Conservation (phyloP, 225 moss, liverwort and hornwort genomes). For the Bryum argenteum region DNA sequence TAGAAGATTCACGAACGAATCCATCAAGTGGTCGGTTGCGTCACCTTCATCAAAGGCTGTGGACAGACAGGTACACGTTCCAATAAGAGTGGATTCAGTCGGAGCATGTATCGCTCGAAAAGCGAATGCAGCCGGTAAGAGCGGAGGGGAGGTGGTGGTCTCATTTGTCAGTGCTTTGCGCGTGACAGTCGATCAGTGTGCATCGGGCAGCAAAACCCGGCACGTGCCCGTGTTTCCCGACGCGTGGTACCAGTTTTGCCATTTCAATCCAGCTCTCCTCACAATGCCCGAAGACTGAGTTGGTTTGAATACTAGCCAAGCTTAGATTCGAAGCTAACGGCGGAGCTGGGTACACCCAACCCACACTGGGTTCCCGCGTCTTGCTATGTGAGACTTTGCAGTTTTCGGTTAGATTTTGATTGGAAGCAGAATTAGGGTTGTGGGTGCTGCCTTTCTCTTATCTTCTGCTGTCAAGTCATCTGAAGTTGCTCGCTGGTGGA, state of each 20-base stretch:
- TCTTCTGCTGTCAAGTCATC: not conserved
- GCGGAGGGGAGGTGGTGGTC: not conserved
- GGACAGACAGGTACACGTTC: no score
- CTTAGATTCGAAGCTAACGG: no score
- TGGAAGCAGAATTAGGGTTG: constrained; percentile 14
- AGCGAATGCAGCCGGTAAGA: not conserved
- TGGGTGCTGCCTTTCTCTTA: not conserved
- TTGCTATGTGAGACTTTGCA: not conserved
- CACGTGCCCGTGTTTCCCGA: not conserved
- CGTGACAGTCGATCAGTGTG: not conserved
- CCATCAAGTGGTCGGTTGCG: no score
- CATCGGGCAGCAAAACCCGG: not conserved
- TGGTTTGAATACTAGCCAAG: no score
- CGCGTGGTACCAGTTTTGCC: not conserved
- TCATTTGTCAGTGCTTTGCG: not conserved
- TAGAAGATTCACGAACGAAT: no score
- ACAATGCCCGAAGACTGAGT: not conserved
- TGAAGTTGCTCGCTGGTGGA: constrained; percentile 13
- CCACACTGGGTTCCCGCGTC: no score
- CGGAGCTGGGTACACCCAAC: no score
- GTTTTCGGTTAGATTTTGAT: not conserved
- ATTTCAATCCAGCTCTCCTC: not conserved
- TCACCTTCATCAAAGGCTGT: no score
- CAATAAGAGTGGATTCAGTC: no score
- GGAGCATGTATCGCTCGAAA: no score